phyloP scores from a whole-genome alignment of 2,329 filamentous ascomycete species.

The Fusarium solani-melongenae region DNA sequence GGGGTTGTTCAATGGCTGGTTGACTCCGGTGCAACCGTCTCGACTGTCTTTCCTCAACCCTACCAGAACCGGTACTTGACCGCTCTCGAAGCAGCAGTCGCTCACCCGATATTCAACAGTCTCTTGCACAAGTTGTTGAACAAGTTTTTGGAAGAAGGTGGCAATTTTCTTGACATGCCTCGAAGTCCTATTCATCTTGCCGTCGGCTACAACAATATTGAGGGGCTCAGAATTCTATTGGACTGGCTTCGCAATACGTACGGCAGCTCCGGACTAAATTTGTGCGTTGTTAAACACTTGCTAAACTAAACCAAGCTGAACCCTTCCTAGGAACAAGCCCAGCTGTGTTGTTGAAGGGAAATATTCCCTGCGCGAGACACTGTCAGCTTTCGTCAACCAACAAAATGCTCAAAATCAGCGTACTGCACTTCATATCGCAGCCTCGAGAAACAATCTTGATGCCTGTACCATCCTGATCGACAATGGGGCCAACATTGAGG shows the following conservation, averaged over 20 bases:
- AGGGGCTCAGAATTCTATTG: background rate
- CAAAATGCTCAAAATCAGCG: fast-evolving
- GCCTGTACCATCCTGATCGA: background rate
- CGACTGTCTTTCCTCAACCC: background rate
- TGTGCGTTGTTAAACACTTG: background rate
- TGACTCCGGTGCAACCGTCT: background rate
- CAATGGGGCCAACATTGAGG: background rate
- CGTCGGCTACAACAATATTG: background rate
- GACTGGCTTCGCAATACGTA: background rate
- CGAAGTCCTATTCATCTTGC: background rate
- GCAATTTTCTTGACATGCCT: background rate
- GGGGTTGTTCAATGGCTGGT: background rate
- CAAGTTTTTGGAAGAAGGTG: background rate
- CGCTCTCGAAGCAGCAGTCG: background rate
- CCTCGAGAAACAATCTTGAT: fast-evolving
- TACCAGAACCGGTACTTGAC: background rate
- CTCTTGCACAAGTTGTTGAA: background rate
- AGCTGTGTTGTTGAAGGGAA: fast-evolving
- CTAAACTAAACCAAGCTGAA: background rate
- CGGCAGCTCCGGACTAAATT: background rate
- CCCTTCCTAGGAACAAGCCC: background rate
- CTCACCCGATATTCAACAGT: background rate
- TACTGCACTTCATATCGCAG: background rate
- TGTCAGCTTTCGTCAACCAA: background rate
- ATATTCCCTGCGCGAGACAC: background rate